Evolutionary conservation across 2,329 filamentous ascomycete species (phyloP), one percentile per base, ranked within the genome.

Genomic region (Penicillium concentricum): DNA sequence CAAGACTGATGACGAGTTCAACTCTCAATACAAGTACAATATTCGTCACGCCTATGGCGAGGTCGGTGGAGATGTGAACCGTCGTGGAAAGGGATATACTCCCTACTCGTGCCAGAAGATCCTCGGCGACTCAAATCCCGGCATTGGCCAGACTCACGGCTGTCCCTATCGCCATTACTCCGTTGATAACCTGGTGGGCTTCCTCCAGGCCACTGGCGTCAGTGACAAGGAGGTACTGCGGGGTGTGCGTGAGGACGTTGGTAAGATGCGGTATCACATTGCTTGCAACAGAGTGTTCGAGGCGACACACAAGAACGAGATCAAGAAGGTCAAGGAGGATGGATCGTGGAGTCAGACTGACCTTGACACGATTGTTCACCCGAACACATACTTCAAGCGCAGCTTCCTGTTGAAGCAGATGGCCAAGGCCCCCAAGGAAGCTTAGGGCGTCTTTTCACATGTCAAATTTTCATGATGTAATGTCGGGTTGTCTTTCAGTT

Each of bases 281-380:
- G 94, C 93, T 20, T 99, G 94, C 75, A 99, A 97, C 72, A 82
- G 93, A 2, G 93, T 99, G 0, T 99, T 97, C 72, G 94, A 99
- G 68, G 84, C 88, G 71, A 78, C 88, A 18, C 92, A 99, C 74
- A 92, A 90, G 71, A 79, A 80, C 18, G 89, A 93, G 72, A 85
- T 94, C 57, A 89, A 86, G 70, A 86, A 84, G 68, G 90, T 88
- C 60, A 90, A 88, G 74, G 89, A 92, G 41, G 87, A 91, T 48
- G 82, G 85, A 6, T 80, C 87, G 50, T 88, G 88, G 86, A 86
- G 82, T 13, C 78, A 87, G 7, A 85, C 86, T 16, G 90, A 96
- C 72, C 81, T 96, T 41, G 93, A 97, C 76, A 97, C 93, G 0
- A 96, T 99, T 70, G 87, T 96, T 22, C 94, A 99, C 76, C 94